Conservation (phyloP, 2,329 filamentous ascomycete species). For the Pseudocercospora fijiensis region DNA sequence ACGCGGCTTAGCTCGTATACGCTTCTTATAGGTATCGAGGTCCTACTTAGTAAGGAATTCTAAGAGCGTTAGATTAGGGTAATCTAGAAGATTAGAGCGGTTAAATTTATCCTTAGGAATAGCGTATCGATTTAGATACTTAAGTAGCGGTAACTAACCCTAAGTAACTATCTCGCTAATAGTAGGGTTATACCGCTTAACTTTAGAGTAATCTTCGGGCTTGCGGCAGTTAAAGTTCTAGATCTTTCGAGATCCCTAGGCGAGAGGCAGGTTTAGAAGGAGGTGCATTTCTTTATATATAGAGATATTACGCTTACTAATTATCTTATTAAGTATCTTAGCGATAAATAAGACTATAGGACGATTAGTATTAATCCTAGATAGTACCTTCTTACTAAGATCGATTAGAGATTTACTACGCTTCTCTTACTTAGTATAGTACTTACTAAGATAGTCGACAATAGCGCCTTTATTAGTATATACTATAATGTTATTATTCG, state of each 20-base stretch:
- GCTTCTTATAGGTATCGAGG: background rate
- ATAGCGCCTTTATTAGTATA: background rate
- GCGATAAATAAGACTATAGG: background rate
- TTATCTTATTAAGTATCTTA: background rate
- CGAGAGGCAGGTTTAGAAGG: background rate
- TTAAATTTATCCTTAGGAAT: too few relatives aligned
- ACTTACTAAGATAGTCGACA: background rate
- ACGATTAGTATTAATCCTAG: background rate
- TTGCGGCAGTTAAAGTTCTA: background rate
- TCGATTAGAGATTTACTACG: background rate
- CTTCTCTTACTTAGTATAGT: background rate
- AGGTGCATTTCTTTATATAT: background rate
- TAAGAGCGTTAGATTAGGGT: background rate
- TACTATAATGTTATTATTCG: background rate
- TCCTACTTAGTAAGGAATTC: background rate
- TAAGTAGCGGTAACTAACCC: background rate
- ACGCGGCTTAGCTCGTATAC: background rate
- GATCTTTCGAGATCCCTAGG: background rate
- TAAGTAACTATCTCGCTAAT: background rate
- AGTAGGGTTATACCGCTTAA: too few relatives aligned
- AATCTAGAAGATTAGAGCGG: background rate
- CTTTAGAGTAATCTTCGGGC: background rate
- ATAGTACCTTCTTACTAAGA: background rate
- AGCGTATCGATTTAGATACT: background rate
- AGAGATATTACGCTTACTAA: background rate